Evolutionary conservation across 306 rosid species (phyloP).

Genomic region (Fagus sylvatica): DNA sequence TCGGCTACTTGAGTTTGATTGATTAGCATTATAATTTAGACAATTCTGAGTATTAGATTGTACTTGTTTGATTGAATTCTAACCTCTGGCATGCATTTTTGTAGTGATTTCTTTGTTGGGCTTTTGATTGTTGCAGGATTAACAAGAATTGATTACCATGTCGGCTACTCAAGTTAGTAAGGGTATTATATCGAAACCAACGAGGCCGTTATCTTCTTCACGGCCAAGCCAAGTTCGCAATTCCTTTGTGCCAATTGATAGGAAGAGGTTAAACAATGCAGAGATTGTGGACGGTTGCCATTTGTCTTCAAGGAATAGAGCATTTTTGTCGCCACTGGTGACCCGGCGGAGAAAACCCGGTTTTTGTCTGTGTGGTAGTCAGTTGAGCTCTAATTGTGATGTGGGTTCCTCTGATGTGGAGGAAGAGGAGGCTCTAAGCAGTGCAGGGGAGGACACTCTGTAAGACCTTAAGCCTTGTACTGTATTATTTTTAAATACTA

Average conservation of each 20-base stretch:
- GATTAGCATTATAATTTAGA: neutral
- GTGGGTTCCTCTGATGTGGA: slow-evolving; percentile 39
- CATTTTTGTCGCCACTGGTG: slow-evolving; percentile 13
- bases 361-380: slow-evolving; percentile 28
- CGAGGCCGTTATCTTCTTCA: slow-evolving; percentile 12
- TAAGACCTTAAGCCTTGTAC: slow-evolving; percentile 34
- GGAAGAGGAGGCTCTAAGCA: slow-evolving; percentile 26
- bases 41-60: neutral
- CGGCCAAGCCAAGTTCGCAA: slow-evolving; percentile 9
- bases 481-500: slow-evolving; percentile 2
- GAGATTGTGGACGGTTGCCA: slow-evolving; percentile 23
- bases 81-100: neutral
- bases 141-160: slow-evolving; percentile 16
- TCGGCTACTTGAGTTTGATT: neutral
- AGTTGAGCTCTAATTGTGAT: slow-evolving; percentile 37
- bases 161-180: slow-evolving; percentile 32
- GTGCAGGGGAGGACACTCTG: slow-evolving; percentile 35
- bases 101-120: neutral
- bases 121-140: neutral
- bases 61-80: neutral
- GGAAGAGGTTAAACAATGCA: slow-evolving; percentile 27
- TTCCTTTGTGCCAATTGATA: slow-evolving; percentile 13
- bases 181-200: slow-evolving; percentile 10
- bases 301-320: slow-evolving; percentile 14
- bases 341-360: slow-evolving; percentile 36